Conservation (phyloP, 2,329 filamentous ascomycete species). For the Curvularia verruculosa region DNA sequence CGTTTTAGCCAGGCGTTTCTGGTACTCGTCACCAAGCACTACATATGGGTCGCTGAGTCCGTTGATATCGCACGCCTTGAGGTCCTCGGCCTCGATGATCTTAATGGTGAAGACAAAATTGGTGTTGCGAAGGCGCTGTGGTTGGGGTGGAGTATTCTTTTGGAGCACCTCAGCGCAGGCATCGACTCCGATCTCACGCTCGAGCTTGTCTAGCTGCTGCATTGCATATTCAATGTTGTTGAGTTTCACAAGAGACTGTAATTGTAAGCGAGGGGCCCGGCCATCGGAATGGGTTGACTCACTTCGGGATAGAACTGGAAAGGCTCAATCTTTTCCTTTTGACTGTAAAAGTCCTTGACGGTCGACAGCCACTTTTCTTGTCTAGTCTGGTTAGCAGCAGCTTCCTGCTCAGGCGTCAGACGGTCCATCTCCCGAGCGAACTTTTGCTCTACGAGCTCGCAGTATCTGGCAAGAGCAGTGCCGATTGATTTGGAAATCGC, state of each 20-base stretch:
- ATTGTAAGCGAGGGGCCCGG: conserved; percentile 7
- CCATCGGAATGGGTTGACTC: conserved; percentile 38
- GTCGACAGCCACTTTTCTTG: conserved; percentile 94
- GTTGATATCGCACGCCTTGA: conserved; percentile 97
- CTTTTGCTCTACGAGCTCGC: conserved; percentile 83
- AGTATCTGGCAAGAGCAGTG: conserved; percentile 83
- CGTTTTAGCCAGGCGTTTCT: conserved; percentile 94
- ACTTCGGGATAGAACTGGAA: conserved; percentile 97
- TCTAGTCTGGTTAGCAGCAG: conserved; percentile 75
- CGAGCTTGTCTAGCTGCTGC: conserved; percentile 87
- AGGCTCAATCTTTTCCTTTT: conserved; percentile 90
- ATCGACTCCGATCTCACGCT: conserved; percentile 89
- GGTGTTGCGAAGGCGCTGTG: conserved; percentile 70
- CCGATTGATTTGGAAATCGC: conserved; percentile 84
- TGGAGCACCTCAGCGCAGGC: conserved; percentile 83
- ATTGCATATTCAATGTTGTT: conserved; percentile 98
- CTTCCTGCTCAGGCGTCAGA: conserved; percentile 83
- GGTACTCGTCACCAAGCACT: conserved; percentile 94
- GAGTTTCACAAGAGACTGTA: conserved; percentile 90
- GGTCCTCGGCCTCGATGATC: conserved; percentile 94
- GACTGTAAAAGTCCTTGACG: conserved; percentile 90
- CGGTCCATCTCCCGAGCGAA: conserved; percentile 95
- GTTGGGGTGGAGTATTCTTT: conserved; percentile 72
- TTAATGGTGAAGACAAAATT: conserved; percentile 99
- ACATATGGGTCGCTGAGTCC: conserved; percentile 96